Percentiles rank a stretch among this genome's conserved stretches.
Conservation (phyloP, 768 basidiomycete genomes). For the Xerocomellus chrysenteron region DNA sequence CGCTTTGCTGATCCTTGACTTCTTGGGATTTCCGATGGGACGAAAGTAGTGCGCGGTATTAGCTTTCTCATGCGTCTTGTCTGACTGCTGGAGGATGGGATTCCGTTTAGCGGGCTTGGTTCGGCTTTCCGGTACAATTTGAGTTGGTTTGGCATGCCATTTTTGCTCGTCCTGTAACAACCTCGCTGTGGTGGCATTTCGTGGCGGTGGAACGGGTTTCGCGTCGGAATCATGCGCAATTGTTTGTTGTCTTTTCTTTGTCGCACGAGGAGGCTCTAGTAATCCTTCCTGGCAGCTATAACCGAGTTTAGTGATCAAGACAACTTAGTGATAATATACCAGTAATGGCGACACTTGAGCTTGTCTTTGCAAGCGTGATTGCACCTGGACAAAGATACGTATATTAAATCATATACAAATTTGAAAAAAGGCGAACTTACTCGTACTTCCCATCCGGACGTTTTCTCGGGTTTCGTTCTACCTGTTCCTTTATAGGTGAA, state of each 20-base stretch:
- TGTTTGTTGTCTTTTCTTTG: constrained; percentile 31
- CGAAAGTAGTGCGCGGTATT: constrained; percentile 40
- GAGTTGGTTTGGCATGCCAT: background rate
- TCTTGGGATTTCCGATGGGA: constrained; percentile 31
- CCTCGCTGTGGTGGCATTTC: constrained; percentile 2
- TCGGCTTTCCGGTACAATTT: constrained; percentile 13
- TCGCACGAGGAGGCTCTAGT: constrained; percentile 44
- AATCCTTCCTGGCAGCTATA: constrained; percentile 76
- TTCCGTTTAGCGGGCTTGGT: constrained; percentile 28
- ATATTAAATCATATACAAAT: background rate
- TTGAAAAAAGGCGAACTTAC: constrained; percentile 36
- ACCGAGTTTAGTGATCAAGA: constrained; percentile 8
- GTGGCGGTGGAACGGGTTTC: background rate
- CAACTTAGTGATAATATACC: constrained; percentile 38
- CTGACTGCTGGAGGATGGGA: constrained; percentile 37
- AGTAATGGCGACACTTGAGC: constrained; percentile 68
- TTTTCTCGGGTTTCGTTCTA: constrained; percentile 32
- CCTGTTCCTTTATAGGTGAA: constrained; percentile 1
- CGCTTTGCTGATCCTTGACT: constrained; percentile 16
- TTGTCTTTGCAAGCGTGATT: constrained; percentile 83
- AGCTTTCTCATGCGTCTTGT: constrained; percentile 43
- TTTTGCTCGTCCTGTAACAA: constrained; percentile 2
- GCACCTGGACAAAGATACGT: constrained; percentile 47
- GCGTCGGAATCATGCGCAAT: constrained; percentile 20
- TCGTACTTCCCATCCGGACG: constrained; percentile 64